Conservation (phyloP, 257 asterid species). For the Nicotiana tabacum region DNA sequence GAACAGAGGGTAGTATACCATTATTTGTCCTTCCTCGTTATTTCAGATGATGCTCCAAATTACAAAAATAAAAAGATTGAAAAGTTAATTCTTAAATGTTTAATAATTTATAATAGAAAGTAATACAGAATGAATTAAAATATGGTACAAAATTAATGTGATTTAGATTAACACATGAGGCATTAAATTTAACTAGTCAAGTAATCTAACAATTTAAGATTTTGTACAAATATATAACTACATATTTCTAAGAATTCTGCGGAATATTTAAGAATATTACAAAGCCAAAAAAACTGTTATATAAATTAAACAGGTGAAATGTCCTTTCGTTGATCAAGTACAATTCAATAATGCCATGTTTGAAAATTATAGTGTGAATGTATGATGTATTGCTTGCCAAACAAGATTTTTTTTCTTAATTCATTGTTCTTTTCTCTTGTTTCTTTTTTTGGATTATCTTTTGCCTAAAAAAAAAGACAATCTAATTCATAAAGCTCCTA, state of each 20-base stretch:
- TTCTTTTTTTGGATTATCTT: background rate
- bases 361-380: background rate
- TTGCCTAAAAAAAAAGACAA: too few species aligned
- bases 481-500: too few species aligned
- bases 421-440: too few species aligned
- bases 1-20: background rate
- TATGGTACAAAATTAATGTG: background rate
- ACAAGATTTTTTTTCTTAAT: too few species aligned
- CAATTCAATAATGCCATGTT: background rate
- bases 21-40: background rate
- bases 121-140: background rate
- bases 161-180: background rate
- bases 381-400: background rate
- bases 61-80: background rate
- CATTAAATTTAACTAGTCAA: background rate
- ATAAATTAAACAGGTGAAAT: background rate
- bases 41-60: background rate
- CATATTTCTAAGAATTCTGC: too few species aligned
- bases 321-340: background rate
- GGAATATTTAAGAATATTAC: too few species aligned
- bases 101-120: background rate
- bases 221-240: too few species aligned
- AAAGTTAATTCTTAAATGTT: background rate
- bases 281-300: background rate
- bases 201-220: too few species aligned